phyloP scores from a whole-genome alignment of 257 asterid species.

The Plantago ovata region DNA sequence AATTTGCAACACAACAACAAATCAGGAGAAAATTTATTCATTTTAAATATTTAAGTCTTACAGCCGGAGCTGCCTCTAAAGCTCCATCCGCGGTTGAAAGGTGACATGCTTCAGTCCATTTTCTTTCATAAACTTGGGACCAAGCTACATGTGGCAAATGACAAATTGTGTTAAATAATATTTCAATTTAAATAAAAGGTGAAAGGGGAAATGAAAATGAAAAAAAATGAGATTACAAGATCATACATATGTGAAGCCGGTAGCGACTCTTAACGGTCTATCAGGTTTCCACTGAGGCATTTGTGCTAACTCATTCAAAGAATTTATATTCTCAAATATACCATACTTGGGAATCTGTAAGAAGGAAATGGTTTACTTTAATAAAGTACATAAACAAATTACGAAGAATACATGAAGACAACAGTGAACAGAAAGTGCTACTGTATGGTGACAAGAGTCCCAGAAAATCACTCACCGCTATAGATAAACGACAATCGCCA shows the following conservation, averaged over 20 bases:
- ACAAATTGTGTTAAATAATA: conserved; percentile 14
- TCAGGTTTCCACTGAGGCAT: conserved; percentile 97
- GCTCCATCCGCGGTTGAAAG: conserved; percentile 98
- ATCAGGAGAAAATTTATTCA: too few species aligned
- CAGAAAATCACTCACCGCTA: conserved; percentile 59
- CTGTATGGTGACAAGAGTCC: neutral
- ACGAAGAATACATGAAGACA: neutral
- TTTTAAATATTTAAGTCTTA: conserved; percentile 24
- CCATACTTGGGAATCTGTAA: conserved; percentile 93
- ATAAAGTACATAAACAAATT: conserved; percentile 1
- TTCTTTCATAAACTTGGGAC: conserved; percentile 82
- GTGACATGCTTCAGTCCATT: conserved; percentile 68
- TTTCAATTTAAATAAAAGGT: neutral
- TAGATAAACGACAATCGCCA: conserved; percentile 92
- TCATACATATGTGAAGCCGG: conserved; percentile 87
- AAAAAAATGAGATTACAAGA: neutral
- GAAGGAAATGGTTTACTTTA: conserved; percentile 16
- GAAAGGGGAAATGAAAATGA: conserved; percentile 7
- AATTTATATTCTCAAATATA: conserved; percentile 84
- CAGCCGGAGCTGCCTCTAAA: conserved; percentile 98
- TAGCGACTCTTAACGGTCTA: conserved; percentile 95
- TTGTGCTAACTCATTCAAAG: conserved; percentile 75
- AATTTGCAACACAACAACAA: conserved; percentile 1
- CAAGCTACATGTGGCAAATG: conserved; percentile 77
- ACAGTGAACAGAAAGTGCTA: neutral